Base-by-base conservation (phyloP, 768 basidiomycete genomes). In the Boletus vinaceobasis region DNA sequence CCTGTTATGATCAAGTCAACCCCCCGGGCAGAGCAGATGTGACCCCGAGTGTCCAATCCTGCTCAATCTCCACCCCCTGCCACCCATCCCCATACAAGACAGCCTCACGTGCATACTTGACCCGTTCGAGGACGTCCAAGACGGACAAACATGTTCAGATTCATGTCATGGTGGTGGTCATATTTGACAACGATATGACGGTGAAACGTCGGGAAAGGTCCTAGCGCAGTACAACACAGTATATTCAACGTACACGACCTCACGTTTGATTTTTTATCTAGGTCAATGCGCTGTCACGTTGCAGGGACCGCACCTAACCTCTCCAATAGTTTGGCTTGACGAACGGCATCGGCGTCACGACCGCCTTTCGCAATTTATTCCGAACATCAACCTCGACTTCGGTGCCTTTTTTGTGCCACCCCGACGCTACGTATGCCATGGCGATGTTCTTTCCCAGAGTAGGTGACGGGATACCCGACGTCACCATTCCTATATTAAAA, bases 381-480 rank as follows among this genome's bases (percentile, higher is more conserved):
- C 96, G 80, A 36, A 98, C 88, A 56, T 95, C 88, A 15, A 98
- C 86, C 47, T 81, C 78, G 4, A 98, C 76, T 66, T 87, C 82
- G 0, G 88, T 96, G 11, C 91, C 93, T 70, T 91, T 95, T 75
- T 94, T 98, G 74, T 96, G 91, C 72, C 78, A 85, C 0, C 93
- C 93, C 21, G 76, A 80, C 58, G 76, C 68, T 44, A 98, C 80
- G 64, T 98, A 98, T 1, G 86, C 96, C 96, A 98, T 98, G 1
- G 95, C 93, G 61, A 98, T 92, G 71, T 99, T 98, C 69, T 87
- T 86, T 1, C 83, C 84, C 4, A 93, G 76, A 1, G 92, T 88
- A 0, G 95, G 96, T 0, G 93, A 93, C 14, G 97, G 97, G 58
- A 98, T 97, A 43, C 96, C 97, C 1, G 94, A 98, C 0, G 95